Conservation (phyloP, 2,329 filamentous ascomycete genomes). For the Chaetomium globosum region DNA sequence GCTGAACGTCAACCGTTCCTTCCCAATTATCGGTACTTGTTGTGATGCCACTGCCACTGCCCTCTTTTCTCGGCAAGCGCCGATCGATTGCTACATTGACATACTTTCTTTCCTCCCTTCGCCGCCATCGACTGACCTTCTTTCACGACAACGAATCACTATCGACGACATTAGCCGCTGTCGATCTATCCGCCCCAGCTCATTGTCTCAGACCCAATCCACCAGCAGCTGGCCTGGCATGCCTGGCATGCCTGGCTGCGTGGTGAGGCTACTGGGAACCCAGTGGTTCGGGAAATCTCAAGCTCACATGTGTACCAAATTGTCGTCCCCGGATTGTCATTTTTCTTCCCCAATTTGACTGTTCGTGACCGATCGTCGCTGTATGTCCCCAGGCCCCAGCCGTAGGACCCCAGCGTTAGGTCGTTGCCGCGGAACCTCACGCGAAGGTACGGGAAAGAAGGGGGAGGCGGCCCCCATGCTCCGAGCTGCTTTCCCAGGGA, state of each 20-base stretch:
- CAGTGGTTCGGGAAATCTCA: background rate
- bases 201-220: background rate
- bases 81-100: constrained; percentile 22
- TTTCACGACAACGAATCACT: constrained; percentile 18
- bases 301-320: background rate
- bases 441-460: background rate
- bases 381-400: background rate
- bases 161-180: constrained; percentile 35
- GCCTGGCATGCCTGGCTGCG: too few species aligned
- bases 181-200: background rate
- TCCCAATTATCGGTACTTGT: constrained; percentile 7
- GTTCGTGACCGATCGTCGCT: background rate
- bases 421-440: background rate
- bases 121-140: constrained; percentile 10
- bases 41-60: background rate
- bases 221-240: background rate
- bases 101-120: constrained; percentile 1
- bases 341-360: background rate
- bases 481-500: background rate
- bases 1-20: background rate
- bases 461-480: background rate
- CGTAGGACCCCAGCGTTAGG: background rate
- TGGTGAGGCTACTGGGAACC: constrained; percentile 1
- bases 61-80: constrained; percentile 11
- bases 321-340: background rate